Conservation (phyloP, 495 filamentous ascomycete genomes). For the Penicillium mononematosum region DNA sequence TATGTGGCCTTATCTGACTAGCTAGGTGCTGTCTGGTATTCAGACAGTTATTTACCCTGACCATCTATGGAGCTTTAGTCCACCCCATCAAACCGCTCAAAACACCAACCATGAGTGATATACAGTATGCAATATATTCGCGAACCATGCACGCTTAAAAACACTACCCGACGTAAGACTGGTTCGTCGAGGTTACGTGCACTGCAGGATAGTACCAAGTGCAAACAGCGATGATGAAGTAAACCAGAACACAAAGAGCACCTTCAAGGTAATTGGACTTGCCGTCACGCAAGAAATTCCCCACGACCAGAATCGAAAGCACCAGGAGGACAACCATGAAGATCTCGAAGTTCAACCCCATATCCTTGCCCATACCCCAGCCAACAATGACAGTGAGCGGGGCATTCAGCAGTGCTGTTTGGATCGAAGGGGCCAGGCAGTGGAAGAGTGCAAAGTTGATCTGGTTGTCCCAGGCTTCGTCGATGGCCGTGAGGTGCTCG, state of each 20-base stretch:
- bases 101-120: conserved; percentile 1
- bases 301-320: conserved; percentile 80
- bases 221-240: conserved; percentile 54
- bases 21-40: neutral
- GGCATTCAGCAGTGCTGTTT: conserved; percentile 86
- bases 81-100: neutral
- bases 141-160: neutral
- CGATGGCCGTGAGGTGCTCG: conserved; percentile 85
- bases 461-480: conserved; percentile 75
- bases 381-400: conserved; percentile 81
- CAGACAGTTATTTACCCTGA: neutral
- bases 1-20: neutral
- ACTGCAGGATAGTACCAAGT: conserved; percentile 52
- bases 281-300: conserved; percentile 75
- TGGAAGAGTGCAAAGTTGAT: conserved; percentile 87
- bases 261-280: conserved; percentile 83
- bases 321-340: conserved; percentile 90
- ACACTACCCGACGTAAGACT: conserved; percentile 2
- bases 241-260: conserved; percentile 63
- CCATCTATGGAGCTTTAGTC: neutral
- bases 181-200: conserved; percentile 27
- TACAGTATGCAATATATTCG: neutral
- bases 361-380: conserved; percentile 69
- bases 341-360: conserved; percentile 83
- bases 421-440: conserved; percentile 82